Conservation (phyloP, 1,284 basidiomycete genomes). For the Neolentinus lepideus region DNA sequence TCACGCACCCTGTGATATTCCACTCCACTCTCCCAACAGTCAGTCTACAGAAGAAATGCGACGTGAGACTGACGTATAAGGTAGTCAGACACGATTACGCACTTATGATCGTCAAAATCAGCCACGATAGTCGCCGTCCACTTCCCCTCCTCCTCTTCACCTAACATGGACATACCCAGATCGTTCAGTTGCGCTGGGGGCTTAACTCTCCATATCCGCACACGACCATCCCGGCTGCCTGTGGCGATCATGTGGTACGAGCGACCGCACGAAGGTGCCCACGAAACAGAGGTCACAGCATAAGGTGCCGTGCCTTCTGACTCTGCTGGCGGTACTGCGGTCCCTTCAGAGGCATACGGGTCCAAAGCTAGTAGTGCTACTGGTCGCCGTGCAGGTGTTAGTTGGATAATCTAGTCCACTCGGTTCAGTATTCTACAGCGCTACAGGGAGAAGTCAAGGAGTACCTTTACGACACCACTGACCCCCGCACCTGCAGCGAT, state of each 20-base stretch:
- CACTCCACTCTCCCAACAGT: slow-evolving; percentile 72
- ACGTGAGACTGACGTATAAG: not conserved
- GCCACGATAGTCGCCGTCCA: slow-evolving; percentile 76
- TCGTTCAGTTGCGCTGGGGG: slow-evolving; percentile 34
- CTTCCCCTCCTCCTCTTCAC: slow-evolving; percentile 35
- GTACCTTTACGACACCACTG: slow-evolving; percentile 68
- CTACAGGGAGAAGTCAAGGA: slow-evolving; percentile 10
- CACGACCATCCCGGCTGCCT: slow-evolving; percentile 78
- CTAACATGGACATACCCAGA: slow-evolving; percentile 21
- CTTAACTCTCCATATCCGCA: slow-evolving; percentile 80
- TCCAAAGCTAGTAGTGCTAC: slow-evolving; percentile 25
- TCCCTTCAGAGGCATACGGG: slow-evolving; percentile 16
- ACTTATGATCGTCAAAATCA: slow-evolving; percentile 85
- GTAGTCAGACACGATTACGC: slow-evolving; percentile 12
- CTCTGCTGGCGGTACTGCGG: slow-evolving; percentile 25
- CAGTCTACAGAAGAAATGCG: slow-evolving; percentile 32
- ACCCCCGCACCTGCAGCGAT: slow-evolving; percentile 72
- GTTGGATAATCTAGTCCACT: slow-evolving; percentile 44
- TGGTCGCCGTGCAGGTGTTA: slow-evolving; percentile 43
- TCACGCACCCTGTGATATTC: slow-evolving; percentile 79
- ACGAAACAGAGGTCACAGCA: slow-evolving; percentile 75
- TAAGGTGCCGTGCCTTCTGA: slow-evolving; percentile 34
- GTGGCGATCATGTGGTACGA: slow-evolving; percentile 90
- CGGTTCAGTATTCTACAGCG: not conserved
- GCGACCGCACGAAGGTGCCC: slow-evolving; percentile 88